Base-by-base conservation (phyloP, 73 alveolate species). In the Paramecium sexaurelia region DNA sequence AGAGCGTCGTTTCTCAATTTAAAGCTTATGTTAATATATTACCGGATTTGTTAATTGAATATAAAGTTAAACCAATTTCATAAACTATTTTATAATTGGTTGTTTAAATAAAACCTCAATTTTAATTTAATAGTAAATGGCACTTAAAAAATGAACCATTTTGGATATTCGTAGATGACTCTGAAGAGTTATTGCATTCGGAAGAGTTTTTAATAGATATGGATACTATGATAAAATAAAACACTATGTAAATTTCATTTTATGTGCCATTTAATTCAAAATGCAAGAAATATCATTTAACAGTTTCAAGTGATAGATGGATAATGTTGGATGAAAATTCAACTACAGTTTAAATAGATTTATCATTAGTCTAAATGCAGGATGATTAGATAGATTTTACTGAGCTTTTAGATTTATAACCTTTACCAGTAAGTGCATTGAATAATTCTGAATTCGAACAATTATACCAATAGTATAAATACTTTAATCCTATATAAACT, bases 401-500 rank as follows among this genome's bases (percentile, higher is more conserved):
- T 22, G 98, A 97, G 35, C 96, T 99, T 41, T 93, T 98, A 33
- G 98, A 97, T 93, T 95, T 99, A 57, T 95, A 95, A 67, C 99
- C 99, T 0, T 92, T 99, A 36, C 99, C 99, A 32, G 92, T 98
- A 55, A 93, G 98, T 40, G 99, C 98, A 6, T 95, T 99, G 66
- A 92, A 96, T 57, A 97, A 99, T 89, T 96, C 96, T 51, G 96
- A 95, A 45, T 99, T 92, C 92, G 99, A 99, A 95, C 67, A 96
- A 91, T 86, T 98, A 17, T 98, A 97, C 96, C 91, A 94, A 55
- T 96, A 51, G 67, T 51, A 98, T 95, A 95, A 98, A 75, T 98
- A 91, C 95, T 99, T 99, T 97, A 99, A 99, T 92, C 99, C 99
- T 13, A 96, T 98, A 84, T 99, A 99, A 92, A 98, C 99, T 13